Percentiles rank a stretch among this genome's conserved stretches.
Conservation (phyloP, 306 rosid genomes). For the Ceratonia siliqua region DNA sequence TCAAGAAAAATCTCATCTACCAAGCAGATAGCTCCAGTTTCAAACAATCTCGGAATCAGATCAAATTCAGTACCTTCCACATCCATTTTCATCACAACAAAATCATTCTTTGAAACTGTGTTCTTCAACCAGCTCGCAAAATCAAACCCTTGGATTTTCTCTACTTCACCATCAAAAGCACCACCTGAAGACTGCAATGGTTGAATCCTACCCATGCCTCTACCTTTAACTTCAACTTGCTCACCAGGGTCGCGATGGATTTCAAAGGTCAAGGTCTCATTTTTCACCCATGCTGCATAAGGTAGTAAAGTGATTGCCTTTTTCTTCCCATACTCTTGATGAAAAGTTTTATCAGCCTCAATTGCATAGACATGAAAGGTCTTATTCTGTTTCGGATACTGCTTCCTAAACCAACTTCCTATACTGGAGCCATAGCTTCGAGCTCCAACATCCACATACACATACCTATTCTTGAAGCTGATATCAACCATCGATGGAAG, state of each 20-base stretch:
- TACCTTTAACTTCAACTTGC: conserved; percentile 59
- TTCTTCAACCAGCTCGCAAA: conserved; percentile 80
- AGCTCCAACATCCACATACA: conserved; percentile 95
- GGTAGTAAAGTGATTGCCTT: conserved; percentile 73
- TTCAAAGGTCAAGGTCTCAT: conserved; percentile 78
- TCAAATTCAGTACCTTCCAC: conserved; percentile 96
- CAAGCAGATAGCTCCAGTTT: conserved; percentile 91
- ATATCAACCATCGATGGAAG: conserved; percentile 84
- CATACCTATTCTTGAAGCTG: conserved; percentile 79
- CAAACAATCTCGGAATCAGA: conserved; percentile 76
- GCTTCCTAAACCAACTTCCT: conserved; percentile 96
- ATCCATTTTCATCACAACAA: conserved; percentile 98
- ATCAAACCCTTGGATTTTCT: conserved; percentile 84
- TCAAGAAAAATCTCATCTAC: conserved; percentile 93
- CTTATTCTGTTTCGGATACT: conserved; percentile 94
- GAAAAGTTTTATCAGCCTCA: conserved; percentile 86
- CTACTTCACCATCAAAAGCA: conserved; percentile 71
- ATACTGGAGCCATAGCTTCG: conserved; percentile 94
- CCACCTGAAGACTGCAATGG: conserved; percentile 45
- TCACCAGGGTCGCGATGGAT: conserved; percentile 80
- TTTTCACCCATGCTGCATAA: conserved; percentile 96
- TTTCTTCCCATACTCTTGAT: conserved; percentile 75
- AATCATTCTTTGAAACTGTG: conserved; percentile 70
- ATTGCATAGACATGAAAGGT: conserved; percentile 88
- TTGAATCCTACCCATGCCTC: conserved; percentile 98